phyloP scores from a whole-genome alignment of 805 yeast species.

The Candida silvicultrix region DNA sequence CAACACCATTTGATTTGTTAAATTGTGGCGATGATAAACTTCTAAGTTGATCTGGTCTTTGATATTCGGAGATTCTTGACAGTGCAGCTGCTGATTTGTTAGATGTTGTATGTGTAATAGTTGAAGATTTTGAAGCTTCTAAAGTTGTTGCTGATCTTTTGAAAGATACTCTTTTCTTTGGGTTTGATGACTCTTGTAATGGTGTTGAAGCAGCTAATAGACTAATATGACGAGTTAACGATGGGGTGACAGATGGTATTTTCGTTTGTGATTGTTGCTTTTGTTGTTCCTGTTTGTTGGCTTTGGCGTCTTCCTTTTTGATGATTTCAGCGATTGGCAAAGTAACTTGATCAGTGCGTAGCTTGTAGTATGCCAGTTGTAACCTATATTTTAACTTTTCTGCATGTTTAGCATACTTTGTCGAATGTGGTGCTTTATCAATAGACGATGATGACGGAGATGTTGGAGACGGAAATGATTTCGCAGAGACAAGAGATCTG shows the following conservation, averaged over 20 bases:
- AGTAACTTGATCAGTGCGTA: slow-evolving; percentile 39
- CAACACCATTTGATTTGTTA: background rate
- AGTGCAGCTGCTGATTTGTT: slow-evolving; percentile 3
- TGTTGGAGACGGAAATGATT: slow-evolving; percentile 2
- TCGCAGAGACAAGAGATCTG: slow-evolving; percentile 2
- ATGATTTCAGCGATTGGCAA: slow-evolving; percentile 27
- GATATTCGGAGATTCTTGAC: slow-evolving; percentile 8
- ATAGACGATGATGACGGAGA: slow-evolving; percentile 1
- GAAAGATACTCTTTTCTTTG: slow-evolving; percentile 17
- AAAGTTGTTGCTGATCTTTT: slow-evolving; percentile 5
- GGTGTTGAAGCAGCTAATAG: slow-evolving; percentile 30
- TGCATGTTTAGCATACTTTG: slow-evolving; percentile 19
- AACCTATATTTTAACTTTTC: slow-evolving; percentile 39
- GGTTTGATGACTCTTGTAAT: slow-evolving; percentile 4
- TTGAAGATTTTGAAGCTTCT: slow-evolving; percentile 2
- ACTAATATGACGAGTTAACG: slow-evolving; percentile 23
- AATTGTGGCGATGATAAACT: slow-evolving; percentile 1
- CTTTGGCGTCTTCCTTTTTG: slow-evolving; percentile 6
- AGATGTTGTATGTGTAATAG: background rate
- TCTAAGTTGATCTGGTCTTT: background rate
- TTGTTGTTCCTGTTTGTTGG: background rate
- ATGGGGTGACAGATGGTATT: slow-evolving; percentile 13
- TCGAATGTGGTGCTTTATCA: slow-evolving; percentile 1
- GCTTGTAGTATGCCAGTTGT: slow-evolving; percentile 46
- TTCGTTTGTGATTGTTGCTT: background rate